Conservation (phyloP, 768 basidiomycete species). For the Xerocomellus intermedius region DNA sequence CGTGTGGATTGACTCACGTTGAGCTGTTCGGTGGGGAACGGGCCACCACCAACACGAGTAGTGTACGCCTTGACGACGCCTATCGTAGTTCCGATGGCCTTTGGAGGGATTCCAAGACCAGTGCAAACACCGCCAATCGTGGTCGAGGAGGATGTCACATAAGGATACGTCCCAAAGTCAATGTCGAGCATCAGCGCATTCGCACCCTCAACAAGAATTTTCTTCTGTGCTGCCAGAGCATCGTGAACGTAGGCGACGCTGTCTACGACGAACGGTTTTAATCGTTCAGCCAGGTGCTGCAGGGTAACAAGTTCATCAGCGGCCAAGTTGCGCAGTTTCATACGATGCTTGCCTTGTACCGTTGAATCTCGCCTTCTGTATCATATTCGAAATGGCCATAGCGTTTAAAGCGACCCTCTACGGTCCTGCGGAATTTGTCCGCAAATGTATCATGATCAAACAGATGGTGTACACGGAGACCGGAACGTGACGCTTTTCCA, state of each 20-base stretch:
- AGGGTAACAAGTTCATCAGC: not conserved
- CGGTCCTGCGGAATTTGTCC: constrained; percentile 88
- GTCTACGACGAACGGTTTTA: constrained; percentile 88
- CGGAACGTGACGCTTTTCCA: constrained; percentile 94
- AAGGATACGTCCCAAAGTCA: constrained; percentile 98
- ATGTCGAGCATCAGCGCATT: constrained; percentile 99
- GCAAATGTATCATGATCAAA: constrained; percentile 87
- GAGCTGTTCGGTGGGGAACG: constrained; percentile 95
- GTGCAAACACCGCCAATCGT: constrained; percentile 95
- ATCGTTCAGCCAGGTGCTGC: constrained; percentile 77
- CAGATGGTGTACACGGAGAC: constrained; percentile 93
- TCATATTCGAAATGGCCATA: constrained; percentile 99
- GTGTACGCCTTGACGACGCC: constrained; percentile 99
- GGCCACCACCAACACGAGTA: constrained; percentile 96
- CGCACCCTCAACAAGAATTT: constrained; percentile 91
- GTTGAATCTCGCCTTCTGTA: constrained; percentile 91
- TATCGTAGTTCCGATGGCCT: constrained; percentile 78
- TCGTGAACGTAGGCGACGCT: constrained; percentile 82
- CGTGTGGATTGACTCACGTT: constrained; percentile 52
- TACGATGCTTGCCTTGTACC: constrained; percentile 72
- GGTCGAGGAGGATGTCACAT: constrained; percentile 93
- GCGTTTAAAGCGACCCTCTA: constrained; percentile 96
- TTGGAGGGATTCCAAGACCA: constrained; percentile 95
- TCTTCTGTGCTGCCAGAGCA: constrained; percentile 72
- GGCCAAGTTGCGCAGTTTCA: not conserved